Evolutionary conservation across 345 rosid genomes (phyloP), one percentile per base, ranked within the genome.

Genomic region (Populus euphratica): DNA sequence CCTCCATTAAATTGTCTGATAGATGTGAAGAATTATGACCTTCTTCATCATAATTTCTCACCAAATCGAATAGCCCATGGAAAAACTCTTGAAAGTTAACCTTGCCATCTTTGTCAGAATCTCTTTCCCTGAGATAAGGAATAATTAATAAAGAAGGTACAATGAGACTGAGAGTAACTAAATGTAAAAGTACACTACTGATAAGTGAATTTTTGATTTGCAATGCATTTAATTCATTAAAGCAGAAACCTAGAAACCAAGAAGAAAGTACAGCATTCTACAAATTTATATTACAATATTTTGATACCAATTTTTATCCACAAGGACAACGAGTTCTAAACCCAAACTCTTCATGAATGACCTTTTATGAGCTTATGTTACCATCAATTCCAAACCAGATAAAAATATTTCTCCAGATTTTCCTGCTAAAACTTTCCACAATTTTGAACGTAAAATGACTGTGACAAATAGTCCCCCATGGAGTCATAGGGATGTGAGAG

Each of bases 41-140:
- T 79, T 91, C 97, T 78, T 96, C 99, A 75, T 90, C 95, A 79
- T 96, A 92, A 87, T 85, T 90, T 78, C 97, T 87, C 69, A 96
- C 92, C 81, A 93, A 77, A 86, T 96, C 97, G 82, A 96, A 96
- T 61, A 96, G 87, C 41, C 98, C 97, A 59, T 90, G 97, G 83
- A 86, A 96, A 83, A 91, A 96, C 86, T 94, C 98, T 66, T 91
- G 70, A 64, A 94, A 96, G 72, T 83, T 85, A 72, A 96, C 85
- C 81, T 91, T 92, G 70, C 98, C 98, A 85, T 94, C 98, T 86
- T 86, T 88, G 86, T 92, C 97, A 6, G 93, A 79, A 88, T 96
- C 98, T 81, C 99, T 86, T 86, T 96, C 99, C 87, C 98, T 94
- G 79, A 27, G 43, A n/a, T 59, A 29, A 41, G 68, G 27, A 61